phyloP scores from a whole-genome alignment of 768 basidiomycete species.

The Glaciozyma martinii region DNA sequence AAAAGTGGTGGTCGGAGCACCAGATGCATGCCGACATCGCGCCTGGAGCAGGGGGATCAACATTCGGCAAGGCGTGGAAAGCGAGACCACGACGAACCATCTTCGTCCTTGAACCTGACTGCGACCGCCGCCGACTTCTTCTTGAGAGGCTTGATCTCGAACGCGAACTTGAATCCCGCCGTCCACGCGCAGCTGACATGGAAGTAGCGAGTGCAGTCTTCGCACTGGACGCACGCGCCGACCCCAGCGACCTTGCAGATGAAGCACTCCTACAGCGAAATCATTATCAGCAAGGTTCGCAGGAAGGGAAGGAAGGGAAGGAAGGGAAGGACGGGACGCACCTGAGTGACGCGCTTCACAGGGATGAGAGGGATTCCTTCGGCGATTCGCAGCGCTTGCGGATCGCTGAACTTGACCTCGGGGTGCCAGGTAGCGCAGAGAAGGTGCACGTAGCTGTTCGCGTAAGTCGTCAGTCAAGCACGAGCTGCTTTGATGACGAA shows the following conservation, averaged over 20 bases:
- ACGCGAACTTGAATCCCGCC: constrained; percentile 73
- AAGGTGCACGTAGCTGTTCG: constrained; percentile 52
- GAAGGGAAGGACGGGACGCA: neutral
- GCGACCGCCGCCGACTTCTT: constrained; percentile 22
- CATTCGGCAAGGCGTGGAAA: constrained; percentile 40
- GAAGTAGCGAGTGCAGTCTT: constrained; percentile 67
- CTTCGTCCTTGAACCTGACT: constrained; percentile 24
- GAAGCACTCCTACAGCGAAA: constrained; percentile 53
- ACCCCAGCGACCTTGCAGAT: constrained; percentile 57
- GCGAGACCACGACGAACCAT: constrained; percentile 6
- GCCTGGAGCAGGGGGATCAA: constrained; percentile 65
- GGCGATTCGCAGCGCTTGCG: constrained; percentile 60
- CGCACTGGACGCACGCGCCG: constrained; percentile 76
- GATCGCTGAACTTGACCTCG: constrained; percentile 74
- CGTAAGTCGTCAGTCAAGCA: too few relatives aligned
- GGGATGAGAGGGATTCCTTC: constrained; percentile 75
- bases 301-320: neutral
- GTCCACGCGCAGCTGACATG: constrained; percentile 89
- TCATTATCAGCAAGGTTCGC: neutral
- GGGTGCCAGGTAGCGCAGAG: constrained; percentile 80
- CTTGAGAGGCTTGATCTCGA: constrained; percentile 76
- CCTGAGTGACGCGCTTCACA: neutral
- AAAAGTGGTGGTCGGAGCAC: constrained; percentile 62
- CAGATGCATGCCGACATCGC: constrained; percentile 67
- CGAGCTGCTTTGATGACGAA: too few relatives aligned